These are phyloP conservation scores for Candida anutae DNA, from an alignment of 1,139 yeast species.

Conservation along the genomic window DNA sequence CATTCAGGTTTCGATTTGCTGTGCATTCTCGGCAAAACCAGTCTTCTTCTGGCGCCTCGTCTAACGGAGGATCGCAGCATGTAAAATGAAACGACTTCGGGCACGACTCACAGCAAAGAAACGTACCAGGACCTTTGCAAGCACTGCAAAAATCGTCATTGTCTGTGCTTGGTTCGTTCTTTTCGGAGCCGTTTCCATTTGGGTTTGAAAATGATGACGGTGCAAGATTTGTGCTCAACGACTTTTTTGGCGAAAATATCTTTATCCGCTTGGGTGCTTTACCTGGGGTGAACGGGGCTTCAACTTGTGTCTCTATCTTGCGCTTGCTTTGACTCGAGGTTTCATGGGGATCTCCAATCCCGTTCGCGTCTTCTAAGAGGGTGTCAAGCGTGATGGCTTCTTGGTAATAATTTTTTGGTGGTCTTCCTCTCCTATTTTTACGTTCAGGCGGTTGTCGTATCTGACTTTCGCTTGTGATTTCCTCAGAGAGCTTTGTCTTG, in stretches of 20 bases:
- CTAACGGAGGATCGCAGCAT: slow-evolving; percentile 87
- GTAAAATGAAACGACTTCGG: slow-evolving; percentile 88
- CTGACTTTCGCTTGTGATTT: slow-evolving; percentile 5
- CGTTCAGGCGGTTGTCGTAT: slow-evolving; percentile 5
- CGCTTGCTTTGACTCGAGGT: no score
- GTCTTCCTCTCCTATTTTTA: background rate
- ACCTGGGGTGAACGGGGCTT: slow-evolving; percentile 1
- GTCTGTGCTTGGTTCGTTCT: slow-evolving; percentile 27
- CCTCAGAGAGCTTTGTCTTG: slow-evolving; percentile 6
- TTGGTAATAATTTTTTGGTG: no score
- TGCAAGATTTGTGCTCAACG: slow-evolving; percentile 21
- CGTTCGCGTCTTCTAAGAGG: no score
- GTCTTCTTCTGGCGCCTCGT: slow-evolving; percentile 75
- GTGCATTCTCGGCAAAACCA: slow-evolving; percentile 84
- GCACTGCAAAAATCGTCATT: slow-evolving; percentile 87
- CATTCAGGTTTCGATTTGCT: slow-evolving; percentile 18
- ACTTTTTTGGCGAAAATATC: slow-evolving; percentile 35
- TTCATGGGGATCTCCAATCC: no score
- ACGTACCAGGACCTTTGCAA: slow-evolving; percentile 84
- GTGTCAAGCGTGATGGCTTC: no score
- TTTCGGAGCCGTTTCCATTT: slow-evolving; percentile 3
- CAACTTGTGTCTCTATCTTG: no score
- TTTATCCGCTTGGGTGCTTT: slow-evolving; percentile 24
- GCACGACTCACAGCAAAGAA: slow-evolving; percentile 89
- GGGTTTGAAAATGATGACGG: slow-evolving; percentile 9